Percentiles rank a stretch among this genome's conserved stretches.
These are phyloP conservation scores for Picocystis sp. DNA, from an alignment of 163 green algal genomes.

Conservation along the genomic window DNA sequence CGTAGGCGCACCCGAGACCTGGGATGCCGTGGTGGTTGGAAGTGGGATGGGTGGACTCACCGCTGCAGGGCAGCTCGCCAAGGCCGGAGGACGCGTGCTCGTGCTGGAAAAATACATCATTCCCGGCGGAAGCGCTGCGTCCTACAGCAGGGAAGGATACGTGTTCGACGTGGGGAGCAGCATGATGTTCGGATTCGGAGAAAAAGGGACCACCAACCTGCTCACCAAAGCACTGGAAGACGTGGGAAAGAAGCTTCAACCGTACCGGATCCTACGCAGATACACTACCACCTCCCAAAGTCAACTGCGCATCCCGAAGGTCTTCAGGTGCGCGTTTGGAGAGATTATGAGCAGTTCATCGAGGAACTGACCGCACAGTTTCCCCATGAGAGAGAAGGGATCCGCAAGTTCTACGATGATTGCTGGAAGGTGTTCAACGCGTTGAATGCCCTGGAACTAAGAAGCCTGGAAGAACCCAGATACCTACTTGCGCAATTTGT, in stretches of 20 bases:
- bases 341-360: constrained; percentile 77
- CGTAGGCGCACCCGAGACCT: neutral
- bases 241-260: constrained; percentile 67
- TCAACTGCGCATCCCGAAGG: constrained; percentile 15
- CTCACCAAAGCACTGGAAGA: constrained; percentile 67
- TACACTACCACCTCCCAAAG: constrained; percentile 58
- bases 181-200: constrained; percentile 93
- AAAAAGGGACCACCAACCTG: constrained; percentile 79
- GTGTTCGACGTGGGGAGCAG: constrained; percentile 86
- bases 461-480: constrained; percentile 71
- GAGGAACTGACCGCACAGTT: constrained; percentile 58
- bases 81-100: constrained; percentile 58
- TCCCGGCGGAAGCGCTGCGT: constrained; percentile 68
- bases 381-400: constrained; percentile 65
- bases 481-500: constrained; percentile 76
- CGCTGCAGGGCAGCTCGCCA: constrained; percentile 59
- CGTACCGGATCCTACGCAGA: constrained; percentile 73
- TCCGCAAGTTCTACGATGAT: constrained; percentile 79
- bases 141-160: constrained; percentile 75
- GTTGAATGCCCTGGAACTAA: constrained; percentile 78
- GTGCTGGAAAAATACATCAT: constrained; percentile 87
- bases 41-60: constrained; percentile 77
- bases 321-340: constrained; percentile 58
- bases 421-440: constrained; percentile 62
- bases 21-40: constrained; percentile 79